phyloP scores from a whole-genome alignment of 2,329 filamentous ascomycete genomes.

The Penicillium sp. region DNA sequence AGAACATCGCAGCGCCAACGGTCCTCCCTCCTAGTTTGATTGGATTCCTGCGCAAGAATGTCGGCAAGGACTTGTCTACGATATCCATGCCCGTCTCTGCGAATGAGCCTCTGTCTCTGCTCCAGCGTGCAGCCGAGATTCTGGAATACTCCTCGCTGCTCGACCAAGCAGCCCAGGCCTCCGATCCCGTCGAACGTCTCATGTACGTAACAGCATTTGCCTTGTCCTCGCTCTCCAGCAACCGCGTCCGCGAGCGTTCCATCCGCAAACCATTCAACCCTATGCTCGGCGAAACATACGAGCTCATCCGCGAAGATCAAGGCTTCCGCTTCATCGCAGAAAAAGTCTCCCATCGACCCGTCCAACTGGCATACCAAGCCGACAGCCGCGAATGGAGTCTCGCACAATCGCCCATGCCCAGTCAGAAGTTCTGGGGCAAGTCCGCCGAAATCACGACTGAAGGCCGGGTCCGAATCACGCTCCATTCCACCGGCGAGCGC shows the following conservation, averaged over 20 bases:
- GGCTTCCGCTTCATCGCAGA: constrained; percentile 92
- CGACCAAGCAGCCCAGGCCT: constrained; percentile 66
- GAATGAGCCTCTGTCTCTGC: constrained; percentile 86
- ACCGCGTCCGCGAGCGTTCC: constrained; percentile 83
- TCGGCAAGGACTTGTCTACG: constrained; percentile 94
- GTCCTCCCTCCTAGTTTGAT: constrained; percentile 87
- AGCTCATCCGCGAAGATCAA: constrained; percentile 83
- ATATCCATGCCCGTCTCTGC: constrained; percentile 97
- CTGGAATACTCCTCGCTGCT: constrained; percentile 88
- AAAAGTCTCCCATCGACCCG: constrained; percentile 90
- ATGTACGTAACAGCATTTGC: constrained; percentile 89
- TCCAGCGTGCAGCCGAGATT: constrained; percentile 88
- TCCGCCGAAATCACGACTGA: constrained; percentile 92
- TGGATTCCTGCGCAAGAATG: constrained; percentile 92
- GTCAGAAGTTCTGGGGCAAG: constrained; percentile 99
- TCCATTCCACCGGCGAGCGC: constrained; percentile 75
- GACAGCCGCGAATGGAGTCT: constrained; percentile 85
- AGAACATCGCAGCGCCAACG: constrained; percentile 71
- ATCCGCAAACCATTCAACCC: constrained; percentile 98
- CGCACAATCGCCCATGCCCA: constrained; percentile 81
- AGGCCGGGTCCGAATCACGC: constrained; percentile 75
- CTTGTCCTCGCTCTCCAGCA: constrained; percentile 79
- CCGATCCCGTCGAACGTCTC: constrained; percentile 69
- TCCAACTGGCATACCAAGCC: constrained; percentile 90
- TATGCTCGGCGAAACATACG: constrained; percentile 92